Base-by-base conservation (phyloP, 371 early-diverging fungal species). In the Zancudomyces culisetae region DNA sequence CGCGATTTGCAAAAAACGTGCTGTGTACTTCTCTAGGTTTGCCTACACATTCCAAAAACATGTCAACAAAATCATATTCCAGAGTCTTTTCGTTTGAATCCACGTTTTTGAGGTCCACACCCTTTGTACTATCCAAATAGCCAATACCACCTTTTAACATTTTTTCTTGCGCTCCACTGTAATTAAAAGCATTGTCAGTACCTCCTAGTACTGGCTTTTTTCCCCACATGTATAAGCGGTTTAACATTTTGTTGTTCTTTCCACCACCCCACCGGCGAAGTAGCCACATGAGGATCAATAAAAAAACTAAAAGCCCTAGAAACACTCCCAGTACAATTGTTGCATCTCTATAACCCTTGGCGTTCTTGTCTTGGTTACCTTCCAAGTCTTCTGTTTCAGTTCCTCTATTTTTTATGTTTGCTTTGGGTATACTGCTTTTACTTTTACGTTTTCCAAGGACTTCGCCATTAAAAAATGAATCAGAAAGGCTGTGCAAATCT, bases 1-100 rank as follows among this genome's bases (percentile, higher is more conserved):
- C 68, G 1, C 63, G 48, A 4, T 63, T 57, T 1, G 66, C 68
- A 51, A 67, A 67, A 42, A 68, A 68, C 39, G 62, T 57, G 22
- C 55, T 55, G 4, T 61, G 27, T 18, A 66, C 66, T 10, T 45
- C 49, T 27, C 66, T 59, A 26, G 65, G 54, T 60, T 66, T 66
- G 22, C 66, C 66, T 2, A 67, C 66, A 0, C 52, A 50, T 19
- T 45, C 27, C 19, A 66, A 42, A 53, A 66, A 66, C 49, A 59
- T 60, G 39, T 66, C 66, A 20, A 67, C 66, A 53, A 66, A 66
- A 27, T 66, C 66, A 0, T n/a, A n/a, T n/a, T 3, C 18, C 27
- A 10, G 3, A 2, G 18, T 26, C n/a, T 51, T 28, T 8, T 51
- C 24, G 18, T 47, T 27, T 27, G 18, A 8, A 24, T 21, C 19